Evolutionary conservation across 352 stramenopile genomes (phyloP).

Genomic region (Phytophthora tubulina): DNA sequence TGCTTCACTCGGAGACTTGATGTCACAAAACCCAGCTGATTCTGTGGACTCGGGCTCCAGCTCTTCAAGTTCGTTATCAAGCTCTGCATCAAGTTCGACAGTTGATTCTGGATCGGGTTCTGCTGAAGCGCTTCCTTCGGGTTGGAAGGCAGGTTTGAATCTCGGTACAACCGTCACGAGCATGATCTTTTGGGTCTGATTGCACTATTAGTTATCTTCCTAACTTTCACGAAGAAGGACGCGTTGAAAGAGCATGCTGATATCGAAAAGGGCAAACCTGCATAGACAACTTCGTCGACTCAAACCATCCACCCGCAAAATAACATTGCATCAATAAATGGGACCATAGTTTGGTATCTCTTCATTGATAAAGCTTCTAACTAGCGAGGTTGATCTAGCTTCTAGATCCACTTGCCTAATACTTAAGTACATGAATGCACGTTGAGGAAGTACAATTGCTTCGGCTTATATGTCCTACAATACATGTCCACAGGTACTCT

Average conservation of each 20-base stretch:
- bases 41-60: conserved; percentile 1
- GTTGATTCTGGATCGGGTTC: neutral
- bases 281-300: neutral
- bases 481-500: too few species aligned
- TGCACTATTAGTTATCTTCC: conserved; percentile 24
- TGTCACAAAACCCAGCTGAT: conserved; percentile 41
- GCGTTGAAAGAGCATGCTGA: conserved; percentile 15
- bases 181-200: conserved; percentile 38
- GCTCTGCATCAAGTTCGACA: too few species aligned
- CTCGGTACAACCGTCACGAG: conserved; percentile 35
- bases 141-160: conserved; percentile 39
- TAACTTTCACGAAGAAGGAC: conserved; percentile 37
- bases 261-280: conserved; percentile 2
- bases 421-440: too few species aligned
- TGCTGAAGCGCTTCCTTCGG: conserved; percentile 20
- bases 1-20: conserved; percentile 37
- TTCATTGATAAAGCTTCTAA: too few species aligned
- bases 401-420: too few species aligned
- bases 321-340: too few species aligned
- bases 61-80: neutral
- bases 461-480: too few species aligned
- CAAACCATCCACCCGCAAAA: too few species aligned
- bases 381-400: too few species aligned
- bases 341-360: too few species aligned
- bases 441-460: too few species aligned